These are phyloP conservation scores for Closterium sp. DNA, from an alignment of 139 green algal species.

Conservation along the genomic window DNA sequence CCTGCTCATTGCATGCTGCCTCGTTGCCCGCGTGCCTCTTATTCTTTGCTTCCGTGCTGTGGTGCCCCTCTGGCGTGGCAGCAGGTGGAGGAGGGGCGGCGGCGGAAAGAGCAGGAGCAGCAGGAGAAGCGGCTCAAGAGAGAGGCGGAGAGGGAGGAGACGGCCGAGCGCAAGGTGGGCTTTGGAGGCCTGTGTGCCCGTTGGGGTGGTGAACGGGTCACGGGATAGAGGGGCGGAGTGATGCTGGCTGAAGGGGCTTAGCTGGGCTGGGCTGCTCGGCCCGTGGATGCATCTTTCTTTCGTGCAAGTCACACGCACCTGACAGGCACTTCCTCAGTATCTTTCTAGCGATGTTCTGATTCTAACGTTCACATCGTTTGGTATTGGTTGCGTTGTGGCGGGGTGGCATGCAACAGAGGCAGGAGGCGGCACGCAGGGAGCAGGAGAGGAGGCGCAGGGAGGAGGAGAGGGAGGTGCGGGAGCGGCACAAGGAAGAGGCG, in stretches of 20 bases:
- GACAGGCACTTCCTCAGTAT: no score
- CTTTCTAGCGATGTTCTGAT: no score
- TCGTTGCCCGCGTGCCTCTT: neutral
- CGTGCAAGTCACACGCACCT: no score
- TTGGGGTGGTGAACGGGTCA: neutral
- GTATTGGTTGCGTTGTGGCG: no score
- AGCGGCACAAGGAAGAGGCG: conserved; percentile 29
- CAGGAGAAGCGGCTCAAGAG: conserved; percentile 29
- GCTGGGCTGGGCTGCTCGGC: no score
- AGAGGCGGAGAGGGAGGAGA: conserved; percentile 32
- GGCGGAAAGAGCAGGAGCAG: conserved; percentile 32
- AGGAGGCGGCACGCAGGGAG: neutral
- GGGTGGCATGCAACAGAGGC: neutral
- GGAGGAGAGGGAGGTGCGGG: conserved; percentile 8
- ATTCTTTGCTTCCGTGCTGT: neutral
- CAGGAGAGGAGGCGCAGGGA: neutral
- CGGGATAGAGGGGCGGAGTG: neutral
- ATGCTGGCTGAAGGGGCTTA: no score
- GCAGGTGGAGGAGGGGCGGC: conserved; percentile 34
- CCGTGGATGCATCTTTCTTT: no score
- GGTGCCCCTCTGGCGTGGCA: neutral
- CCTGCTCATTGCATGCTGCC: neutral
- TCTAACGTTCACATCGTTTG: no score
- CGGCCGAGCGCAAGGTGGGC: conserved; percentile 24
- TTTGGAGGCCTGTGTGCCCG: no score